Evolutionary conservation across 179 eudicot species (phyloP), one percentile per base, ranked within the genome.

Genomic region (Beta lomatogona): DNA sequence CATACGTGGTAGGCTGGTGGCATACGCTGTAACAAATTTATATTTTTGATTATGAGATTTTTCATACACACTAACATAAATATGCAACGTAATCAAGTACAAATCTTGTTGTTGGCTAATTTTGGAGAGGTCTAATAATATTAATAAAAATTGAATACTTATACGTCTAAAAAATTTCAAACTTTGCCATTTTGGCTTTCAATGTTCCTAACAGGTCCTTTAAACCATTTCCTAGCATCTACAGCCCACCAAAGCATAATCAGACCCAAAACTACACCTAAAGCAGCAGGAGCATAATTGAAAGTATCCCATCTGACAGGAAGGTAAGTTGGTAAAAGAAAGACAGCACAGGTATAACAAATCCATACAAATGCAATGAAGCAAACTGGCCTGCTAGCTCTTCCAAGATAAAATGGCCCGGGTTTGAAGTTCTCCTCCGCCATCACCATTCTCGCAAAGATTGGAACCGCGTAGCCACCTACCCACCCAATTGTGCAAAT

Each of bases 401-500:
- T 88, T 1, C 94, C 94, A 76, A 90, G 74, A 59, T 89, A 90
- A 75, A 91, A 91, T 0, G 93, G 91, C 0, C 93, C 93, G 0
- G 89, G 87, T 16, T 86, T 89, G 82, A 90, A 91, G 81, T 90
- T 84, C 60, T 87, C 75, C 59, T 90, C 93, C 6, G 36, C 64
- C 87, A 89, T 89, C 28, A 85, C 86, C 84, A 90, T 80, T 61
- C 93, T 83, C 0, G 93, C 93, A 36, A 89, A 90, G 60, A 90
- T 90, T 19, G 93, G 91, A 25, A 90, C 91, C 9, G 91, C 93
- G 19, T 90, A 89, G 4, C 93, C 93, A 10, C 93, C 93, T 11
- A 90, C 91, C 93, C 93, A 90, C 19, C 93, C 93, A 28, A 90
- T 89, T 0, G 91, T 90, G 78, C 89, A 86, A 8, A 89, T 86